These are phyloP conservation scores for Saccharomycopsis fibuligera DNA, from an alignment of 805 yeast species.

Conservation along the genomic window DNA sequence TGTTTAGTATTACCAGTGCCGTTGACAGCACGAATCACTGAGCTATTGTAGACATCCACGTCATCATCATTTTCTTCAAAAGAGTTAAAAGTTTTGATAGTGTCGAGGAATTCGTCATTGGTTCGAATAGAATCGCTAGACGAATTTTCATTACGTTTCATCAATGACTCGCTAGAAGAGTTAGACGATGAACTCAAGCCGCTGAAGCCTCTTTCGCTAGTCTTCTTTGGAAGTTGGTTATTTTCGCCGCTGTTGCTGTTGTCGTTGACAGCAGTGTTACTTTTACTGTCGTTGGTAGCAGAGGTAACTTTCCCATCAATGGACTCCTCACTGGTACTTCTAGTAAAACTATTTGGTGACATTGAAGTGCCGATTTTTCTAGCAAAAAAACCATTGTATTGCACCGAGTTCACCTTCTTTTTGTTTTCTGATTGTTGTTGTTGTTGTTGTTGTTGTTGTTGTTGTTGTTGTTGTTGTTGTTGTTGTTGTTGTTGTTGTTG, in stretches of 20 bases:
- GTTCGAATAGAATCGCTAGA: background rate
- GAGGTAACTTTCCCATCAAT: no score
- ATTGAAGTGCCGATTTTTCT: constrained; percentile 4
- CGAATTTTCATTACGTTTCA: background rate
- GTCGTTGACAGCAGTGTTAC: no score
- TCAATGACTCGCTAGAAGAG: background rate
- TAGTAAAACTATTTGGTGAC: no score
- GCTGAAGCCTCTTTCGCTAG: no score
- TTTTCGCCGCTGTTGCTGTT: no score
- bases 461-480: background rate
- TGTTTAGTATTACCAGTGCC: background rate
- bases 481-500: background rate
- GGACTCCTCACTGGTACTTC: no score
- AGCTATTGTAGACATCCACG: background rate
- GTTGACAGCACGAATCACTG: background rate
- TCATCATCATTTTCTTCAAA: background rate
- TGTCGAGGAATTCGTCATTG: constrained; percentile 5
- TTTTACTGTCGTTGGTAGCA: no score
- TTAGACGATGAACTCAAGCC: no score
- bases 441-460: background rate
- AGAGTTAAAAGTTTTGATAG: constrained; percentile 1
- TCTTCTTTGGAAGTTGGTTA: no score
- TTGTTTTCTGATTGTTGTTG: background rate
- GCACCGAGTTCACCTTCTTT: constrained; percentile 13
- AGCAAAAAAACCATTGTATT: constrained; percentile 19